Percentiles rank a stretch among this genome's conserved stretches.
Evolutionary conservation across 2,329 filamentous ascomycete species (phyloP).

Genomic region (Alternaria sp.): DNA sequence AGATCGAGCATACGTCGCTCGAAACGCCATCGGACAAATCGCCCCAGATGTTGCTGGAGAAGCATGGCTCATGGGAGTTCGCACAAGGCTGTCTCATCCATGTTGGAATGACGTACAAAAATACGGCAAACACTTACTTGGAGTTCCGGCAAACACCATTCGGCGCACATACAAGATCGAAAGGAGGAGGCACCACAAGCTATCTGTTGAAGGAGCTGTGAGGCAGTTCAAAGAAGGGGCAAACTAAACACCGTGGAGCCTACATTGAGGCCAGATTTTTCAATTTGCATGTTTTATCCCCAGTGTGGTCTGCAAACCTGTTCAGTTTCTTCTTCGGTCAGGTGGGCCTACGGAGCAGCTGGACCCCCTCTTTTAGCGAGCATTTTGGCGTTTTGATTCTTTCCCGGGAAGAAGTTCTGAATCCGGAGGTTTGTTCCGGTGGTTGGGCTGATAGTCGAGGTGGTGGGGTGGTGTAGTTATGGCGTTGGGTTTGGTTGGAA

Average conservation of each 20-base stretch:
- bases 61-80: not conserved
- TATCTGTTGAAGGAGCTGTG: not conserved
- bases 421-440: slow-evolving; percentile 21
- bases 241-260: not conserved
- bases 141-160: not conserved
- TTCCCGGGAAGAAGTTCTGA: slow-evolving; percentile 18
- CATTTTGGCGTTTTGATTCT: slow-evolving; percentile 38
- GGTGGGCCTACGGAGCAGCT: slow-evolving; percentile 15
- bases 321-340: not conserved
- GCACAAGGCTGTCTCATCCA: not conserved
- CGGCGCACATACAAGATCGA: not conserved
- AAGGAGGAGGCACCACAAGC: not conserved
- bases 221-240: not conserved
- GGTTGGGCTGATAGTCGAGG: slow-evolving; percentile 5
- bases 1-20: not conserved
- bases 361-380: slow-evolving; percentile 42
- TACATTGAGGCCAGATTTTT: not conserved
- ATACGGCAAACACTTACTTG: not conserved
- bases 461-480: slow-evolving; percentile 6
- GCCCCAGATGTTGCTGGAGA: not conserved
- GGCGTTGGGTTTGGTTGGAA: slow-evolving; percentile 23
- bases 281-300: not conserved
- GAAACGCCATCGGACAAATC: not conserved
- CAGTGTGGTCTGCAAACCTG: not conserved
- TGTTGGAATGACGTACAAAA: not conserved